Evolutionary conservation across 495 filamentous ascomycete species (phyloP).

Genomic region (Neurospora terricola): DNA sequence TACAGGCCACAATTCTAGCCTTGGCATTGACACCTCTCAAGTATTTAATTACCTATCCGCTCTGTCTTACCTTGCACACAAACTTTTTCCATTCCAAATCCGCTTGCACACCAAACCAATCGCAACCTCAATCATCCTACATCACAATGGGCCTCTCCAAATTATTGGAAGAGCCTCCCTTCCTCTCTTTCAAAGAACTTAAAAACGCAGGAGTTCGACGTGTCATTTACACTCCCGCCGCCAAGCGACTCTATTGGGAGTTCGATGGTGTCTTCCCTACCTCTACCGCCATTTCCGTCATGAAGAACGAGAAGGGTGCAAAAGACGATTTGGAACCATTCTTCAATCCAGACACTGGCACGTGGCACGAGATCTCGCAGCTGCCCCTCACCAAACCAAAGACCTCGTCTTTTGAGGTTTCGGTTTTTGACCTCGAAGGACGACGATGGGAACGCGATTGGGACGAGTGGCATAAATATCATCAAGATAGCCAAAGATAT

Average conservation of each 20-base stretch:
- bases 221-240: not conserved
- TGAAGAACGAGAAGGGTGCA: constrained; percentile 2
- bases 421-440: constrained; percentile 3
- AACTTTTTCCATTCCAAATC: too few species aligned
- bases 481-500: too few species aligned
- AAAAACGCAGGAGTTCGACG: not conserved
- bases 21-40: too few species aligned
- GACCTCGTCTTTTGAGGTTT: constrained; percentile 12
- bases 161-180: constrained; percentile 1
- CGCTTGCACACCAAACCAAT: too few species aligned
- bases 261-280: constrained; percentile 13
- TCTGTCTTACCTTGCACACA: too few species aligned
- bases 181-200: not conserved
- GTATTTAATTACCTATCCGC: too few species aligned
- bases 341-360: constrained; percentile 4
- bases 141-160: too few species aligned
- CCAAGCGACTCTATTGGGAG: constrained; percentile 10
- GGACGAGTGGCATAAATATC: constrained; percentile 3
- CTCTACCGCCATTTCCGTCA: constrained; percentile 13
- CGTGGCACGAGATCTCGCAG: constrained; percentile 14
- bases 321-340: constrained; percentile 7
- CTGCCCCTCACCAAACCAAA: constrained; percentile 14
- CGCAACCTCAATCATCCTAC: too few species aligned
- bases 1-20: too few species aligned
- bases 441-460: constrained; percentile 8